Evolutionary conservation across 768 basidiomycete genomes (phyloP), one percentile per base, ranked within the genome.

Genomic region (Auriscalpium microsporum): DNA sequence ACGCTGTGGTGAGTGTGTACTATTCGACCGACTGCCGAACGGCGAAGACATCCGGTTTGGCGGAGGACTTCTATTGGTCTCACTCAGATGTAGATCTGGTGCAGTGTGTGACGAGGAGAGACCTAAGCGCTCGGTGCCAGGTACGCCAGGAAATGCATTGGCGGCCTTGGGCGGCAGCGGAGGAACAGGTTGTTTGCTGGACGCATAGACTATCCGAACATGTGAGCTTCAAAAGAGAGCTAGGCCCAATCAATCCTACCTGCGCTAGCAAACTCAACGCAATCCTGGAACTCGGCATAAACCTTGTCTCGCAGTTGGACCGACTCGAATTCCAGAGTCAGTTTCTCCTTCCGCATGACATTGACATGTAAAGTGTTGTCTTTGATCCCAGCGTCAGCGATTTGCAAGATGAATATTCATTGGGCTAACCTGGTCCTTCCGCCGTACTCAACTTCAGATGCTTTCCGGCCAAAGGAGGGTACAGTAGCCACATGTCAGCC

Each of bases 401-500:
- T 40, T 37, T 47, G 42, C 38, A 40, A 10, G 48, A 17, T 45
- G 55, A 49, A 45, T 45, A 54, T 19, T 8, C 19, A 33, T 8
- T 8, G 28, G 36, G 70, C 80, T 55, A 57, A 81, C 90, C 80
- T 76, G 78, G 77, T 37, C 77, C 83, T 54, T 74, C 73, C 4
- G 80, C 75, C 59, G 84, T 84, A 9, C 74, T 73, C 4, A 90
- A 85, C 56, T 79, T 78, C 53, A 99, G 75, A 63, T 96, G 94
- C 67, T 95, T 97, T 5, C 94, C 95, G 11, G 96, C 87, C 36
- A 99, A 73, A 5, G 96, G 96, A 16, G 96, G 96, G 73, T 96
- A 99, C 61, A 86, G 82, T 47, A 99, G 74, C 83, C 84, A 90
- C 85, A 95, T 87, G 65, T 96, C 92, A 6, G 85, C 78, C 10